Evolutionary conservation across 75 land plant species (phyloP), one percentile per base, ranked within the genome.

Genomic region (Azolla pinnata): DNA sequence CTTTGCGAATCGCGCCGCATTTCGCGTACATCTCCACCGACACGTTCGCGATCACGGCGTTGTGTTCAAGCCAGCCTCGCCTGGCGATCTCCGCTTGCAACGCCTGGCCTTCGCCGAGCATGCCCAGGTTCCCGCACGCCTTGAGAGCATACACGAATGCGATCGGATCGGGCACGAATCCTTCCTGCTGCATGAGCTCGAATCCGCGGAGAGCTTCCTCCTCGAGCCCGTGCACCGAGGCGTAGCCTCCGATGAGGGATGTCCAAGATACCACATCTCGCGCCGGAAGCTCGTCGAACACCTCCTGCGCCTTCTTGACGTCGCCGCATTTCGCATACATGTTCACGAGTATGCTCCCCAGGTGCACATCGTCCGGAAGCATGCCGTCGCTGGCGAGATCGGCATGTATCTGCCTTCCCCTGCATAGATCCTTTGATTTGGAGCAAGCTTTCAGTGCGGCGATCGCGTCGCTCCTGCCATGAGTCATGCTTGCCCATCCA

Each of bases 261-360:
- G 77, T 77, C 80, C 80, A 77, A 46, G 67, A 57, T 12, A 49
- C 61, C 4, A 29, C 51, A 42, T 69, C 57, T 51, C 68, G 54
- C 1, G 40, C 29, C 3, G 68, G 61, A 66, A 78, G 63, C 31
- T 31, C 38, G 4, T 68, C 42, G 46, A 78, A 78, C 8, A 74
- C 42, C 44, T 65, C 30, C 8, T 34, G 57, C 12, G 80, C 80
- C 16, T 59, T 44, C 17, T 35, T 56, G 2, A 60, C 29, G 18
- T 59, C 45, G 24, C 55, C 32, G 21, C 49, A 46, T 17, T 46
- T 46, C 2, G 49, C 49, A 17, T 46, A 46, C 49, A 46, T 46
- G 49, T 46, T 17, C n/a, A 46, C 23, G 23, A 46, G 12, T 3
- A 23, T 23, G 21, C 49, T 4, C 23, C 49, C 49, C 4, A 46